Evolutionary conservation across 768 basidiomycete genomes (phyloP), one percentile per base, ranked within the genome.

Genomic region (Russula abietina): DNA sequence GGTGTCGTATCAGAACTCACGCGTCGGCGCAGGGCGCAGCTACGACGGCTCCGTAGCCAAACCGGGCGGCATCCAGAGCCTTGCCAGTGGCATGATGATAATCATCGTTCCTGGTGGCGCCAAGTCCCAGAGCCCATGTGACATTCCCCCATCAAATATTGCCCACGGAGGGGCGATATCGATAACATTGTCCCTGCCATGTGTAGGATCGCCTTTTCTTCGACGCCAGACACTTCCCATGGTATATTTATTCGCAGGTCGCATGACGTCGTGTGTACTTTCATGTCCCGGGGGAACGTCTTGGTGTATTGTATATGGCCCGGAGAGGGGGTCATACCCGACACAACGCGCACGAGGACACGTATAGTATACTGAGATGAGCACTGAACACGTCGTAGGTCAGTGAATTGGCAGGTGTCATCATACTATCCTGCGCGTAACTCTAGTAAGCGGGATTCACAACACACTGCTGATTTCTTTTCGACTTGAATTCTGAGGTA

Each of bases 281-380:
- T 52, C 43, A 26, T 48, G 26, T 6, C 36, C 38, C 6, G 54
- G 28, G 39, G 38, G 39, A 10, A 38, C 30, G 24, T 41, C 41
- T 51, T 33, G 14, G 46, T 41, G 30, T 36, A 22, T n/a, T 7
- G 14, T 24, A 22, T 1, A n/a, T n/a, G n/a, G n/a, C n/a, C n/a
- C n/a, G 24, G 24, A 17, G 22, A 55, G 8, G 26, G 53, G 39
- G 26, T 57, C 43, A 60, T 53, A 6, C 49, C 32, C 5, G 71
- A 38, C 69, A 60, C 58, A 73, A 69, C 5, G 57, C 53, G 26
- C 70, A 69, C n/a, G 72, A 69, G 59, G 38, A 71, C 28, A 71
- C 66, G 50, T 67, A 65, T 63, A 72, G 66, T 63, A 72, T 69
- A 59, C 63, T 65, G 63, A 73, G 71, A 8, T 64, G n/a, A 73